These are phyloP conservation scores for Petrea volubilis DNA, from an alignment of 257 asterid species.

Conservation along the genomic window DNA sequence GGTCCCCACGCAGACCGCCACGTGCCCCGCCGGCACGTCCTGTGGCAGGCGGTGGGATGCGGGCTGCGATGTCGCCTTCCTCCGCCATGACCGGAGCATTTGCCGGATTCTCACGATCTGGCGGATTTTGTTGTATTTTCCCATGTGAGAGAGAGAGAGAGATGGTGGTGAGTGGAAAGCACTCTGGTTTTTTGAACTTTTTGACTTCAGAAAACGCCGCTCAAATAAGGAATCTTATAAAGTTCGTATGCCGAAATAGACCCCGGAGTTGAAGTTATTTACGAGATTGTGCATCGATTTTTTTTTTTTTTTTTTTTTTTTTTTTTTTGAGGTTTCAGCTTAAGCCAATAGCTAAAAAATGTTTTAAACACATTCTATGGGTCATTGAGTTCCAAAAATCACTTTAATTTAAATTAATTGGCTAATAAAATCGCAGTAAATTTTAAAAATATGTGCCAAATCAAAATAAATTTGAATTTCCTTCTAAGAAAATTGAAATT, in stretches of 20 bases:
- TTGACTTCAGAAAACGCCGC: conserved; percentile 3
- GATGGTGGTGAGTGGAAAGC: conserved; percentile 12
- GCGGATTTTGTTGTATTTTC: conserved; percentile 48
- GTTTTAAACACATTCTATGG: no score
- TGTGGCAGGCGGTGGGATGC: conserved; percentile 39
- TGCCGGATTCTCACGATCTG: conserved; percentile 70
- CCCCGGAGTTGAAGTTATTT: conserved; percentile 32
- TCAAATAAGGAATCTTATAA: conserved; percentile 8
- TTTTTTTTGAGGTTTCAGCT: neutral
- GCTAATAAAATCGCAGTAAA: no score
- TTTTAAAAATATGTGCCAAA: no score
- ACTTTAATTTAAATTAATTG: no score
- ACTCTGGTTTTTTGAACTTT: neutral
- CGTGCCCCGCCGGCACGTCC: conserved; percentile 86
- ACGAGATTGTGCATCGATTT: conserved; percentile 17
- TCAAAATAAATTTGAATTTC: no score
- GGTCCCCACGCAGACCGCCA: conserved; percentile 70
- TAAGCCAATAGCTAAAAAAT: no score
- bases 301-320: neutral
- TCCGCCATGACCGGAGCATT: conserved; percentile 74
- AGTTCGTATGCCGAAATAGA: neutral
- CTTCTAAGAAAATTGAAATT: no score
- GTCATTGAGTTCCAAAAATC: no score
- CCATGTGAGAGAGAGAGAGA: conserved; percentile 28
- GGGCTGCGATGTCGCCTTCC: conserved; percentile 39